These are phyloP conservation scores for Xylariaceae sp. DNA, from an alignment of 2,329 filamentous ascomycete species.

Conservation along the genomic window DNA sequence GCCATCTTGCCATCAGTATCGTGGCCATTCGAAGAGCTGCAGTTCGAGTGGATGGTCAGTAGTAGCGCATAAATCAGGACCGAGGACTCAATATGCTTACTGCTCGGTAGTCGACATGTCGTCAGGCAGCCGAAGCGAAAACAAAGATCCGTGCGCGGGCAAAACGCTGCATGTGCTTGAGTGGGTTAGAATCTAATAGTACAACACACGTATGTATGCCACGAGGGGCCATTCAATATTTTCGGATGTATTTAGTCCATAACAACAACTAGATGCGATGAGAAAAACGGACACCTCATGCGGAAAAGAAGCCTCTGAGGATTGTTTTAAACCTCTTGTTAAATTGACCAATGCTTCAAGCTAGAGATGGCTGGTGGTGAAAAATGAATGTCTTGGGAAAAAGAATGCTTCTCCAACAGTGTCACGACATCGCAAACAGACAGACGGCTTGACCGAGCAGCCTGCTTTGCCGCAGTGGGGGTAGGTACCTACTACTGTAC, in stretches of 20 bases:
- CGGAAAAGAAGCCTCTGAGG: not conserved
- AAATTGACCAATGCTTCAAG: not conserved
- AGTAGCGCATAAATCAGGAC: not conserved
- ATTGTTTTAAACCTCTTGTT: no score
- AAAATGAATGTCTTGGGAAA: no score
- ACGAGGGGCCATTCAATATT: not conserved
- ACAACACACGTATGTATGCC: constrained; percentile 6
- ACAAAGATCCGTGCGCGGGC: not conserved
- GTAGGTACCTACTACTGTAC: no score
- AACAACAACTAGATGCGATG: not conserved
- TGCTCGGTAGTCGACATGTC: constrained; percentile 31
- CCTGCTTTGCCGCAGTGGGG: no score
- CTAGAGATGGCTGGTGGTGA: not conserved
- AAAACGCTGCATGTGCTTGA: constrained; percentile 21
- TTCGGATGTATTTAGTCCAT: constrained; percentile 10
- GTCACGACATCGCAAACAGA: no score
- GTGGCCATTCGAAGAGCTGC: constrained; percentile 29
- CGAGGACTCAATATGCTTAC: constrained; percentile 25
- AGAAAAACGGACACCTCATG: constrained; percentile 2
- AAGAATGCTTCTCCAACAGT: no score
- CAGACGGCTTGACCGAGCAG: no score
- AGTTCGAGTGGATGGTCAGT: constrained; percentile 13
- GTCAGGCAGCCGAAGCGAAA: not conserved
- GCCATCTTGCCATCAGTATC: constrained; percentile 23
- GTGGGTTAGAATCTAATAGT: constrained; percentile 20